Percentiles rank a stretch among this genome's conserved stretches.
phyloP scores from a whole-genome alignment of 176 grass and related monocot species.

The Puccinellia tenuiflora region DNA sequence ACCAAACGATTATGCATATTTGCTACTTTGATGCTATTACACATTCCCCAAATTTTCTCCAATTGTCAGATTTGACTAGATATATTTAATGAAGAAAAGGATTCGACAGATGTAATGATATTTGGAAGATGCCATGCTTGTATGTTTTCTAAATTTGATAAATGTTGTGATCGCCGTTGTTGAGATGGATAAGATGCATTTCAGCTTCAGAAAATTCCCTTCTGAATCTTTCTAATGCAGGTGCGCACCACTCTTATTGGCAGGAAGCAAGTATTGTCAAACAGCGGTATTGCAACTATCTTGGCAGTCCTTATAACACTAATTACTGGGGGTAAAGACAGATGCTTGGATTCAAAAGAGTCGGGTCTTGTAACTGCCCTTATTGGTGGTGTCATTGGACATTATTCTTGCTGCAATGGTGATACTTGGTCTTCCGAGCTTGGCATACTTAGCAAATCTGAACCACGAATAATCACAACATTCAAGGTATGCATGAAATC shows the following conservation, averaged over 20 bases:
- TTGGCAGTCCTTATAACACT: slow-evolving; percentile 60
- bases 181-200: slow-evolving; percentile 18
- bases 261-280: slow-evolving; percentile 96
- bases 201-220: slow-evolving; percentile 34
- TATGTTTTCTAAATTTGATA: slow-evolving; percentile 1
- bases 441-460: slow-evolving; percentile 79
- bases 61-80: background rate
- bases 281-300: slow-evolving; percentile 74
- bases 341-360: slow-evolving; percentile 69
- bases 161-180: background rate
- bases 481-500: slow-evolving; percentile 51
- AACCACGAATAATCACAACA: slow-evolving; percentile 78
- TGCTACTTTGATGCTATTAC: slow-evolving; percentile 2
- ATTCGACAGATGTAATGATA: background rate
- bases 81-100: background rate
- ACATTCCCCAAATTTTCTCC: background rate
- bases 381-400: slow-evolving; percentile 82
- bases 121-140: background rate
- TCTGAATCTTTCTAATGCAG: slow-evolving; percentile 51
- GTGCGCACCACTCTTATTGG: slow-evolving; percentile 49
- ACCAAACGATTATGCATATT: background rate
- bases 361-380: slow-evolving; percentile 77
- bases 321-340: slow-evolving; percentile 58
- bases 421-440: slow-evolving; percentile 99
- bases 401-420: slow-evolving; percentile 95